Evolutionary conservation across 1,139 yeast genomes (phyloP).

Genomic region (Scheffersomyces cryptocercus): DNA sequence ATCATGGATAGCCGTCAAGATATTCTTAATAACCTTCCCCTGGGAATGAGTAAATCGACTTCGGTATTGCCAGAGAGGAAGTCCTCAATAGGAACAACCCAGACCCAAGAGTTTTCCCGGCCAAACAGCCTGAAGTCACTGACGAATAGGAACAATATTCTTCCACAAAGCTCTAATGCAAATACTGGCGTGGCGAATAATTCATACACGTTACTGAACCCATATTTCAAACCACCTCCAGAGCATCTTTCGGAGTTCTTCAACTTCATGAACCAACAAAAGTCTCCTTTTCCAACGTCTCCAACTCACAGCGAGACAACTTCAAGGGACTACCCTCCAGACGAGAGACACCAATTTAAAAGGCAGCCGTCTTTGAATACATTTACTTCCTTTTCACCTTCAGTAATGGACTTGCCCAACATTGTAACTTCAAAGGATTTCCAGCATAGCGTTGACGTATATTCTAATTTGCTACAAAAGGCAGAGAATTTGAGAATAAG

Average conservation of each 20-base stretch:
- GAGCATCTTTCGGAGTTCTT: conserved; percentile 60
- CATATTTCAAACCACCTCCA: conserved; percentile 27
- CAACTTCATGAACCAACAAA: conserved; percentile 42
- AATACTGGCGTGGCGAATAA: no score
- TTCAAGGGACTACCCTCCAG: conserved; percentile 8
- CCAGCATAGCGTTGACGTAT: conserved; percentile 45
- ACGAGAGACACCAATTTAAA: conserved; percentile 8
- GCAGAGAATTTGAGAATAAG: conserved; percentile 55
- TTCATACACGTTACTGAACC: no score
- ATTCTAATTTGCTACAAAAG: conserved; percentile 48
- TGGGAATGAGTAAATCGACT: no score
- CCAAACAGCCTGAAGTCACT: no score
- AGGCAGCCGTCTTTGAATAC: conserved; percentile 35
- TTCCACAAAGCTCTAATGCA: no score
- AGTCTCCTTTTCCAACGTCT: conserved; percentile 13
- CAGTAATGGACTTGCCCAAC: conserved; percentile 59
- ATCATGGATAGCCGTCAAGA: no score
- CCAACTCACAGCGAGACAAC: conserved; percentile 5
- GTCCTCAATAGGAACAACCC: no score
- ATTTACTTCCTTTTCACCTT: conserved; percentile 48
- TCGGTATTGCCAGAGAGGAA: no score
- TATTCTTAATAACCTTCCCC: no score
- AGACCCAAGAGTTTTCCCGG: no score
- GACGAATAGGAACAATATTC: no score
- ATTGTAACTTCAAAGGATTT: conserved; percentile 62